A percentile compares a stretch with the other conserved stretches of the same genome.
These are phyloP conservation scores for Helicostylum pulchrum DNA, from an alignment of 192 early-diverging fungal species.

Conservation along the genomic window DNA sequence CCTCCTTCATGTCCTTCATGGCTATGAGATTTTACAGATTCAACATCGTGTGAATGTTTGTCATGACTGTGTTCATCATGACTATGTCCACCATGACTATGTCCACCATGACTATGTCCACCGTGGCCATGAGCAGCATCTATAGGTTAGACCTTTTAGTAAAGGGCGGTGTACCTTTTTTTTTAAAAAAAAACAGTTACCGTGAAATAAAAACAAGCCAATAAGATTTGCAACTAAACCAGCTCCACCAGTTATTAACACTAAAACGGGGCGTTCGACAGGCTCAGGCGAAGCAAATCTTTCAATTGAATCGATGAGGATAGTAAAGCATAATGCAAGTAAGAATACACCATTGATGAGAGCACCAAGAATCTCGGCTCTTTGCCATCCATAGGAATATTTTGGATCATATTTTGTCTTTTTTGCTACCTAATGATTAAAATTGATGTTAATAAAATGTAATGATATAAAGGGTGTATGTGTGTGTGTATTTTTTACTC, in stretches of 20 bases:
- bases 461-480: background rate
- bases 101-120: slow-evolving; percentile 61
- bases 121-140: slow-evolving; percentile 50
- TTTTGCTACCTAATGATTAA: slow-evolving; percentile 50
- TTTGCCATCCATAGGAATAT: slow-evolving; percentile 86
- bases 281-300: slow-evolving; percentile 70
- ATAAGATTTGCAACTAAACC: slow-evolving; percentile 78
- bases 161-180: background rate
- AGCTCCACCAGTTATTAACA: slow-evolving; percentile 74
- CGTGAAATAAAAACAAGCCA: slow-evolving; percentile 81
- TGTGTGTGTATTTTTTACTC: slow-evolving; percentile 31
- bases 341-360: slow-evolving; percentile 88
- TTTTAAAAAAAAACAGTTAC: slow-evolving; percentile 24
- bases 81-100: slow-evolving; percentile 59
- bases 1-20: slow-evolving; percentile 31
- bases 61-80: slow-evolving; percentile 48
- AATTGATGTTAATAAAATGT: background rate
- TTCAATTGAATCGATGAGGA: slow-evolving; percentile 83
- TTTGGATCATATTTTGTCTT: slow-evolving; percentile 55
- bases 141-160: background rate
- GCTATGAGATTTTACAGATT: background rate
- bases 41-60: slow-evolving; percentile 21
- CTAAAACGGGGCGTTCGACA: slow-evolving; percentile 67
- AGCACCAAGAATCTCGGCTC: slow-evolving; percentile 92
- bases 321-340: slow-evolving; percentile 87